Conservation (phyloP, 805 yeast genomes). For the Wickerhamiella siamensis region DNA sequence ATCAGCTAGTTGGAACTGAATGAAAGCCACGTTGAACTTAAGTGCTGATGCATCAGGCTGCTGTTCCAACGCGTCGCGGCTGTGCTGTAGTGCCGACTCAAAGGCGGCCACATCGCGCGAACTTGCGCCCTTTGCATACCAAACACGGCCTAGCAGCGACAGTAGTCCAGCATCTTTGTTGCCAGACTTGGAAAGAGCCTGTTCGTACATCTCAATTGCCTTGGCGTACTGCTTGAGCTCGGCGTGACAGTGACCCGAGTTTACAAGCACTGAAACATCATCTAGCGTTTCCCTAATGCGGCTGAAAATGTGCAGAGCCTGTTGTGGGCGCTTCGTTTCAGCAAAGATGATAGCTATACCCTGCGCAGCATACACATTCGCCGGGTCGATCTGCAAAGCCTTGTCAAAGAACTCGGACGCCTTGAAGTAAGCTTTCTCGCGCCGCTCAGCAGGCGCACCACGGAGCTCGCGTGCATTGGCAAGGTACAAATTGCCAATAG, state of each 20-base stretch:
- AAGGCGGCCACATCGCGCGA: constrained; percentile 54
- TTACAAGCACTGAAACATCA: constrained; percentile 69
- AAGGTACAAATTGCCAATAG: constrained; percentile 79
- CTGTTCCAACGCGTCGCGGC: constrained; percentile 39
- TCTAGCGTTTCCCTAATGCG: constrained; percentile 81
- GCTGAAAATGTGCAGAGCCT: constrained; percentile 75
- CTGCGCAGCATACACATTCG: constrained; percentile 91
- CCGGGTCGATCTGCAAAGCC: constrained; percentile 68
- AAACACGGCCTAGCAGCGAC: constrained; percentile 70
- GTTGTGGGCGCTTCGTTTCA: constrained; percentile 51
- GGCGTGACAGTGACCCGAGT: constrained; percentile 73
- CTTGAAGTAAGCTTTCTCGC: constrained; percentile 61
- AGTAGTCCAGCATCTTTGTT: constrained; percentile 45
- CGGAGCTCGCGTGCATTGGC: constrained; percentile 63
- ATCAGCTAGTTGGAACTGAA: constrained; percentile 80
- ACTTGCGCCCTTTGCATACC: constrained; percentile 63
- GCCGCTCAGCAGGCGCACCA: constrained; percentile 40
- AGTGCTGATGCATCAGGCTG: constrained; percentile 33
- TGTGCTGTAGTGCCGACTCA: constrained; percentile 45
- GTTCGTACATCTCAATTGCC: constrained; percentile 76
- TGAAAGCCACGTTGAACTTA: constrained; percentile 67
- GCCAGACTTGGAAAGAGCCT: constrained; percentile 51
- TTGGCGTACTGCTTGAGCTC: constrained; percentile 72
- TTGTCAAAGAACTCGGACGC: constrained; percentile 90
- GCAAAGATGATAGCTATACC: constrained; percentile 90